Conservation (phyloP, 1,284 basidiomycete genomes). For the Rhodofomes roseus region DNA sequence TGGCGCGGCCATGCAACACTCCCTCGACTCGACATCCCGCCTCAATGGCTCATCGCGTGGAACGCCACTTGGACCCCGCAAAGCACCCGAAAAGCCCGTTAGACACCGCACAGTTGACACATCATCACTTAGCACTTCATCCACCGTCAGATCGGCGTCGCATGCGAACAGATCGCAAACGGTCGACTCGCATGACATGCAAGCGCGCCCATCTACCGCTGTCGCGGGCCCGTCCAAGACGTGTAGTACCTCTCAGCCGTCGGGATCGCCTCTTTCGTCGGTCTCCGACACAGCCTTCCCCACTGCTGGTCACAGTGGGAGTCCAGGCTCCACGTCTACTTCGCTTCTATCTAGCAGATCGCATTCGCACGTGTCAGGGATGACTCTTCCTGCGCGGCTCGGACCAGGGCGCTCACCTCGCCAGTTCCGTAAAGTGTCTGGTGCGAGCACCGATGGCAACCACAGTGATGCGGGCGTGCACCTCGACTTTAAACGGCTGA, state of each 20-base stretch:
- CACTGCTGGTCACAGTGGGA: constrained; percentile 4
- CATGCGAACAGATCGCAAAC: constrained; percentile 3
- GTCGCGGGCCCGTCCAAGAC: background rate
- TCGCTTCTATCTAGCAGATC: constrained; percentile 4
- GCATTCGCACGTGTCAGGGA: background rate
- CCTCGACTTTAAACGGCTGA: constrained; percentile 35
- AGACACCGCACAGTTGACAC: constrained; percentile 3
- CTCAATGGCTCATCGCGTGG: background rate
- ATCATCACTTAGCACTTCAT: constrained; percentile 1
- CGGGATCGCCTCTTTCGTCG: constrained; percentile 11
- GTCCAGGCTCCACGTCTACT: background rate
- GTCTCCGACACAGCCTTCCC: constrained; percentile 13
- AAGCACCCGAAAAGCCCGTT: constrained; percentile 1
- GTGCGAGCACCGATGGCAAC: constrained; percentile 22
- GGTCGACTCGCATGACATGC: background rate
- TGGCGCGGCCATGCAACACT: background rate
- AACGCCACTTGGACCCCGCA: constrained; percentile 4
- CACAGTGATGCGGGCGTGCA: constrained; percentile 23
- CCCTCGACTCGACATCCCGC: background rate
- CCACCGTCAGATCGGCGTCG: background rate
- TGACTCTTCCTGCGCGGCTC: background rate
- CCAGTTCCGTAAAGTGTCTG: constrained; percentile 23
- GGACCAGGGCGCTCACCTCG: constrained; percentile 13
- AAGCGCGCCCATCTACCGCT: background rate
- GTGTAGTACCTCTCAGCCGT: constrained; percentile 8